phyloP scores from a whole-genome alignment of 129 eudicot genomes.

The Saussurea involucrata region DNA sequence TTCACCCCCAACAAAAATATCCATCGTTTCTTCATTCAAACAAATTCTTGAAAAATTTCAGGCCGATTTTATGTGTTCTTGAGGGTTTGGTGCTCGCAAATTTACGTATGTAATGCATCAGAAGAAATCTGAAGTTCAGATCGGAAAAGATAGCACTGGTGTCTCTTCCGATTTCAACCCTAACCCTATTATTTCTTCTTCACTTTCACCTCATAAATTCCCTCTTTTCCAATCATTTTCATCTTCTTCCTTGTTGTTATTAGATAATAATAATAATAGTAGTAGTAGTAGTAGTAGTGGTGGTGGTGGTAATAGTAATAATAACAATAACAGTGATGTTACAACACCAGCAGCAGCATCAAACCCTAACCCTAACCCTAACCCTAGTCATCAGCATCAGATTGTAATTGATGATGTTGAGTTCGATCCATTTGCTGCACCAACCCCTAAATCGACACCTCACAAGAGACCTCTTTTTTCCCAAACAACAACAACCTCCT shows the following conservation, averaged over 20 bases:
- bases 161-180: slow-evolving; percentile 99
- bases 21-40: background rate
- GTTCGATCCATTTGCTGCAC: slow-evolving; percentile 25
- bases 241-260: slow-evolving; percentile 14
- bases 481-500: slow-evolving; percentile 25
- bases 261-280: background rate
- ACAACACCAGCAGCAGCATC: background rate
- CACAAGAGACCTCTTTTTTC: slow-evolving; percentile 59
- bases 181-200: slow-evolving; percentile 41
- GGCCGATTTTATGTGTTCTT: background rate
- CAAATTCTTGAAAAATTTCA: background rate
- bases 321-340: background rate
- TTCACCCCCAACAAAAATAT: background rate
- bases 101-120: slow-evolving; percentile 79
- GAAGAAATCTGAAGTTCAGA: slow-evolving; percentile 98
- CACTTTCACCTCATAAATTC: slow-evolving; percentile 28
- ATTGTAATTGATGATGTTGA: slow-evolving; percentile 32
- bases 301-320: background rate
- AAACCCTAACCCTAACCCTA: slow-evolving; percentile 38
- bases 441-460: slow-evolving; percentile 48
- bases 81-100: background rate
- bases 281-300: background rate
- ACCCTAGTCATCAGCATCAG: slow-evolving; percentile 31
- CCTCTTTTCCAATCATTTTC: slow-evolving; percentile 26
- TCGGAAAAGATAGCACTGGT: slow-evolving; percentile 97